These are phyloP conservation scores for Emergomyces orientalis DNA, from an alignment of 2,329 filamentous ascomycete genomes.

Conservation along the genomic window DNA sequence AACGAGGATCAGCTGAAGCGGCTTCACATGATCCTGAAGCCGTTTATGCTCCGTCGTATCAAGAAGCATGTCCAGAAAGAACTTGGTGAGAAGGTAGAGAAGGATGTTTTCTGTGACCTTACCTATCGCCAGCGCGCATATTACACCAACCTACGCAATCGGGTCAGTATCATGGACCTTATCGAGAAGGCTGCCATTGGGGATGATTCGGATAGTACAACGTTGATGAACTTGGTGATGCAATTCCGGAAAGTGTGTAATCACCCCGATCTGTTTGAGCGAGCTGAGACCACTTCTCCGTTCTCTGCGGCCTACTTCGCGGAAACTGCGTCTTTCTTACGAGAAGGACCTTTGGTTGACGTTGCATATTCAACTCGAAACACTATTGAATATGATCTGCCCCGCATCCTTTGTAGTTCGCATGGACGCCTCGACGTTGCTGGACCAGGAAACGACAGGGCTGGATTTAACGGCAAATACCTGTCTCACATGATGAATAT, in stretches of 20 bases:
- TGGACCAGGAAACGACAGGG: conserved; percentile 60
- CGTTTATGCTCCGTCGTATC: conserved; percentile 98
- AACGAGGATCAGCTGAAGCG: conserved; percentile 97
- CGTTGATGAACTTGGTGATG: conserved; percentile 98
- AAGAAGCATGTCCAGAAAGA: conserved; percentile 99
- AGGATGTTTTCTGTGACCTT: conserved; percentile 91
- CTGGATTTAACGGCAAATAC: conserved; percentile 72
- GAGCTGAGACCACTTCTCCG: conserved; percentile 81
- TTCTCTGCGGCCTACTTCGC: conserved; percentile 79
- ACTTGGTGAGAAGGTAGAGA: conserved; percentile 95
- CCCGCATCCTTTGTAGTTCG: conserved; percentile 71
- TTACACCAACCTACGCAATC: conserved; percentile 85
- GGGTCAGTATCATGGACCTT: conserved; percentile 97
- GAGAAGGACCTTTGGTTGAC: conserved; percentile 70
- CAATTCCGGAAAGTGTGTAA: conserved; percentile 99
- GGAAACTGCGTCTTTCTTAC: conserved; percentile 88
- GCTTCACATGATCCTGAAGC: conserved; percentile 97
- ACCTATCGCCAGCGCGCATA: conserved; percentile 93
- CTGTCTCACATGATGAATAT: conserved; percentile 80
- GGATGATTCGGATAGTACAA: conserved; percentile 89
- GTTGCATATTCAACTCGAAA: conserved; percentile 84
- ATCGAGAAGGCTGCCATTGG: conserved; percentile 94
- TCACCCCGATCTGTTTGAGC: conserved; percentile 92
- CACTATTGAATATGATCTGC: conserved; percentile 73
- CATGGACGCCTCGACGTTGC: conserved; percentile 66